Conservation (phyloP, 2,329 filamentous ascomycete genomes). For the Colletotrichum lentis region DNA sequence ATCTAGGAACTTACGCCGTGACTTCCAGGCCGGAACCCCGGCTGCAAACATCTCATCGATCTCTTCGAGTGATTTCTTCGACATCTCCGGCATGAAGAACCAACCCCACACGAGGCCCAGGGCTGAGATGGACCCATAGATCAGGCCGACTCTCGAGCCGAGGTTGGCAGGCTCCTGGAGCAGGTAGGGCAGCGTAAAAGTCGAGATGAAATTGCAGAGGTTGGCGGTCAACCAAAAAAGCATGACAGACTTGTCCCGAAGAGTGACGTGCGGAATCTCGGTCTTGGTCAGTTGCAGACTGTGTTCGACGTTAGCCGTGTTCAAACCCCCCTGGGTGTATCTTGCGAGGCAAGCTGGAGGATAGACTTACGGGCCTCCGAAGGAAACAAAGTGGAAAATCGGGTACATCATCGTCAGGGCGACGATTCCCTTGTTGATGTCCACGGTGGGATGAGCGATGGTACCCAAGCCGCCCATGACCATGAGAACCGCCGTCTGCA, state of each 20-base stretch:
- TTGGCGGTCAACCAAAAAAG: constrained; percentile 33
- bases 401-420: constrained; percentile 43
- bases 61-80: constrained; percentile 30
- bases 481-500: constrained; percentile 40
- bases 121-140: constrained; percentile 31
- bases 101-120: constrained; percentile 29
- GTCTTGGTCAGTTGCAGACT: constrained; percentile 35
- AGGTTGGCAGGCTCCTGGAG: constrained; percentile 34
- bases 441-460: constrained; percentile 19
- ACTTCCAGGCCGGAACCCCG: constrained; percentile 32
- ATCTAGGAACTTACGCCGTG: constrained; percentile 22
- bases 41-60: constrained; percentile 35
- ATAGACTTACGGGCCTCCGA: constrained; percentile 32
- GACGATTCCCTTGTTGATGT: constrained; percentile 40
- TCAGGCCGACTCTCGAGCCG: constrained; percentile 29
- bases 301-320: not conserved
- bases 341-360: too few species aligned
- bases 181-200: constrained; percentile 30
- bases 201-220: constrained; percentile 28
- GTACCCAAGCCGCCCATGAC: constrained; percentile 43
- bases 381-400: constrained; percentile 33
- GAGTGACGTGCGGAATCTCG: constrained; percentile 33
- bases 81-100: constrained; percentile 34
- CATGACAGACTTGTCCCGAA: constrained; percentile 37
- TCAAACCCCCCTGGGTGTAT: not conserved